Base-by-base conservation (phyloP, 2,329 filamentous ascomycete genomes). In the Falciphora oryzae region DNA sequence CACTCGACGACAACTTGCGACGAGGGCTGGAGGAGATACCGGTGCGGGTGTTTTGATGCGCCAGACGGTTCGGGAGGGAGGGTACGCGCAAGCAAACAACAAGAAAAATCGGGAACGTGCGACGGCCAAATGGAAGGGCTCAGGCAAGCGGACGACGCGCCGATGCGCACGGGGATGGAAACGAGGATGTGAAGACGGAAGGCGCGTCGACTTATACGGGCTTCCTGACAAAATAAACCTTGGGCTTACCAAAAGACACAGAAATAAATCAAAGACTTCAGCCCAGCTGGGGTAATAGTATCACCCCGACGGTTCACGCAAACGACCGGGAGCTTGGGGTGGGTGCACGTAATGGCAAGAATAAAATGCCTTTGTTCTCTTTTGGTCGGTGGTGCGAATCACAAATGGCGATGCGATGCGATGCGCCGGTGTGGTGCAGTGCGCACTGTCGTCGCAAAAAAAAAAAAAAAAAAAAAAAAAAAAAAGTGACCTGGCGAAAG, bases 391-490 rank as follows among this genome's bases (percentile, higher is more conserved):
- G 28, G 71, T 68, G 71, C 69, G 62, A 73, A 72, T 69, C 72
- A 71, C 71, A 65, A 65, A 16, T 44, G 13, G 38, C 38, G 38
- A 44, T 16, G 38, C 38, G 16, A n/a, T 50, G 44, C 22, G 44
- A 53, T 53, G 44, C 44, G 44, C 22, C 44, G 14, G 10, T 53
- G 22, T 25, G 44, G 22, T 53, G 44, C 2, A 25, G 44, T 25
- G 44, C 18, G 14, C 44, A 22, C 44, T 3, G 44, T n/a, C 57
- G 57, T 3, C 57, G 59, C 71, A 71, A 72, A 73, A 71, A 68
- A 71, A 71, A 72, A 72, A 73, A 73, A 74, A 73, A 72, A 71
- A 66, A 71, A 70, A 63, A 62, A 61, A 70, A 68, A 62, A 67
- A 70, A 69, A 68, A 65, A 38, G n/a, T 50, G 60, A 28, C 28